Evolutionary conservation across 2,329 filamentous ascomycete genomes (phyloP), one percentile per base, ranked within the genome.

Genomic region (Paracamarosporium sp.): DNA sequence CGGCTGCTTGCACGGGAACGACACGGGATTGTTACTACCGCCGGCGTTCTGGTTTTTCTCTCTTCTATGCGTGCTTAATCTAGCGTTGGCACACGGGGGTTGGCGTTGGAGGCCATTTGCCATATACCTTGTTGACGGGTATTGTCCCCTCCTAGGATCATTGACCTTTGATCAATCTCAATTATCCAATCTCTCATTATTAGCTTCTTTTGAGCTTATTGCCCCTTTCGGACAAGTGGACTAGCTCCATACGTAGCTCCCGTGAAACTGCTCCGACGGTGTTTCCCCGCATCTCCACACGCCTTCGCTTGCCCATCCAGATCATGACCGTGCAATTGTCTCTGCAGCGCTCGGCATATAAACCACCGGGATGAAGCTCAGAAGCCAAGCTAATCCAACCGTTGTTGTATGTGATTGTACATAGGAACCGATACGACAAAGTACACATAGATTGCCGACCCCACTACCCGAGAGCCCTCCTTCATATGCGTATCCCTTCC

Each of bases 61-160:
- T 17, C 27, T 48, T 57, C 36, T 53, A 45, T 55, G 27, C 41
- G 43, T 41, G 44, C 48, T 40, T 36, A 48, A 45, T 24, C 30
- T 38, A 55, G 59, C 38, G 27, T 50, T 31, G 38, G 51, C 43
- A 40, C 36, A 24, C 38, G 54, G n/a, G 35, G 54, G 56, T 50
- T 35, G 66, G 65, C 63, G 66, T 67, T 67, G 57, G 55, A 46
- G 64, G 64, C 58, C 57, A 53, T 63, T 15, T 60, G 56, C 53
- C 61, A 50, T 55, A 62, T 63, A 60, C 58, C 57, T 47, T 15
- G 27, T 20, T 17, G 28, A 17, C 12, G 28, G 38, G 53, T 50
- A 30, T 40, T 31, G 35, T 24, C 35, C 30, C 50, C n/a, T n/a
- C 38, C 46, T 30, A 13, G 24, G 35, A 17, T 24, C 20, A 15